Evolutionary conservation across 129 eudicot species (phyloP).

Genomic region (Flaveria linearis): DNA sequence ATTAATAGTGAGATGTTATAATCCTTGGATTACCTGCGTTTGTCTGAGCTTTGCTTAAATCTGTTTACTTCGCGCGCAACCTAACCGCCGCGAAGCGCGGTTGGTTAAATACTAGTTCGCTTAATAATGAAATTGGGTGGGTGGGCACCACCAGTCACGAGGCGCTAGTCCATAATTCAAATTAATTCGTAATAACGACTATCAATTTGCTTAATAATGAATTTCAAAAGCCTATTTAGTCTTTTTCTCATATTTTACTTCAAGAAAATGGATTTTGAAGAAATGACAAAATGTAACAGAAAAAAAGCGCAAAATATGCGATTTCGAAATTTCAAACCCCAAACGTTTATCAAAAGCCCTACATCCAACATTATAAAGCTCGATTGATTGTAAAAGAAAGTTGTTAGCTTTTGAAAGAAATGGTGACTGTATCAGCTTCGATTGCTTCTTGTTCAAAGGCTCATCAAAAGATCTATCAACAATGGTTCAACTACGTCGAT

Average conservation of each 20-base stretch:
- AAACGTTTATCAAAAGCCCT: conserved; percentile 28
- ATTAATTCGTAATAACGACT: background rate
- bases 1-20: no score
- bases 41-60: no score
- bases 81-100: no score
- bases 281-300: background rate
- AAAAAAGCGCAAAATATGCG: conserved; percentile 31
- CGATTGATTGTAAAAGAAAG: no score
- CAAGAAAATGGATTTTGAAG: background rate
- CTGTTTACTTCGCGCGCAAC: no score
- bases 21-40: no score
- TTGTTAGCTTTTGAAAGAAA: background rate
- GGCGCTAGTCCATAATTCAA: background rate
- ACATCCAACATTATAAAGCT: background rate
- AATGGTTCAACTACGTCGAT: conserved; percentile 78
- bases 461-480: conserved; percentile 62
- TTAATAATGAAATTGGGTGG: background rate
- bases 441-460: conserved; percentile 58
- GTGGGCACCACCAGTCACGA: background rate
- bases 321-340: conserved; percentile 32
- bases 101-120: no score
- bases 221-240: no score
- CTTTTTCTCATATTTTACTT: background rate
- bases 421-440: conserved; percentile 64
- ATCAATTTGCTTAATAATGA: no score